Conservation (phyloP, 2,329 filamentous ascomycete species). For the Phaeosphaeriaceae sp. region DNA sequence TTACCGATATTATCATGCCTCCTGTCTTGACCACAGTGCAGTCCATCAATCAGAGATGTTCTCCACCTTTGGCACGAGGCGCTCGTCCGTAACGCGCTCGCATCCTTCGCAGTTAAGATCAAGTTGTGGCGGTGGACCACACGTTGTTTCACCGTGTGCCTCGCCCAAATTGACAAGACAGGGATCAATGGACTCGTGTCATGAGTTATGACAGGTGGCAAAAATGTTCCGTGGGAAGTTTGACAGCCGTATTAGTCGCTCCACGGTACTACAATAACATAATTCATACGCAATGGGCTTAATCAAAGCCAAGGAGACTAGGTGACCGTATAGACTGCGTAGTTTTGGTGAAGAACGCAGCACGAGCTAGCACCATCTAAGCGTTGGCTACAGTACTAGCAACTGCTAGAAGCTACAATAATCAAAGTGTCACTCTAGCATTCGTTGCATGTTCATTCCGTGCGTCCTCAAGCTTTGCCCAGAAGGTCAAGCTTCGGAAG, state of each 20-base stretch:
- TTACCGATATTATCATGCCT: background rate
- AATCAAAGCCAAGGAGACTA: too few species aligned
- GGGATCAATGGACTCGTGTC: slow-evolving; percentile 10
- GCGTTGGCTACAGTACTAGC: too few species aligned
- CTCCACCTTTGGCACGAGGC: background rate
- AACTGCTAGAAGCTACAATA: too few species aligned
- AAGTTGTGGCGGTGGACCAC: slow-evolving; percentile 5
- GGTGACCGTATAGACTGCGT: too few species aligned
- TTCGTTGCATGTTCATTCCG: slow-evolving; percentile 23
- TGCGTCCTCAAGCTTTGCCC: slow-evolving; percentile 33
- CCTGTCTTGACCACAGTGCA: background rate
- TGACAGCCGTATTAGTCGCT: too few species aligned
- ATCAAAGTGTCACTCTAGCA: too few species aligned
- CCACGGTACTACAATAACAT: too few species aligned
- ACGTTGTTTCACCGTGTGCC: slow-evolving; percentile 27
- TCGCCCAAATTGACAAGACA: slow-evolving; percentile 17
- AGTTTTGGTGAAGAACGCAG: too few species aligned
- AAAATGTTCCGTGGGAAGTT: slow-evolving; percentile 15
- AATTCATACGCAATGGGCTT: too few species aligned
- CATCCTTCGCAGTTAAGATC: slow-evolving; percentile 5
- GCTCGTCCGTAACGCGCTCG: background rate
- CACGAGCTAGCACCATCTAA: too few species aligned
- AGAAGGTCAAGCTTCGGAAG: slow-evolving; percentile 34
- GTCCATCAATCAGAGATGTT: slow-evolving; percentile 29
- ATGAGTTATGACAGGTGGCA: slow-evolving; percentile 9